Conservation (phyloP, 108 stramenopile genomes). For the Fragilariopsis cylindrus region DNA sequence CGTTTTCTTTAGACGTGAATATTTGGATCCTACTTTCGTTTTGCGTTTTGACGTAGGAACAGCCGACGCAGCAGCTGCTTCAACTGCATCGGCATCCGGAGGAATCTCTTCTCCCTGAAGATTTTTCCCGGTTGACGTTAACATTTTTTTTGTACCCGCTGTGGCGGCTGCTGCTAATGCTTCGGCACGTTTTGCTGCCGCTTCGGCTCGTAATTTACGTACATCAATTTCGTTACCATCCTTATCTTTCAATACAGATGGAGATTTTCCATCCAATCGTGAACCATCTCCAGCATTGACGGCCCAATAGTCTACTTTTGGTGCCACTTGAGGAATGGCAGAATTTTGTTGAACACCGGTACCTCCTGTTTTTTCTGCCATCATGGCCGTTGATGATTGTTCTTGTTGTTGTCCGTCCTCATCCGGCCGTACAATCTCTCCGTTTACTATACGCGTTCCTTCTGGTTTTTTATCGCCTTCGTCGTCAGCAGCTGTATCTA, state of each 20-base stretch:
- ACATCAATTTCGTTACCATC: conserved; percentile 79
- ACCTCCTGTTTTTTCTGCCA: conserved; percentile 72
- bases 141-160: conserved; percentile 29
- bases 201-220: conserved; percentile 72
- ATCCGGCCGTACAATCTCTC: conserved; percentile 73
- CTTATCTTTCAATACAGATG: conserved; percentile 69
- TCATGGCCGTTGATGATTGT: conserved; percentile 29
- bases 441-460: conserved; percentile 76
- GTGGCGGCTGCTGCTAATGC: conserved; percentile 45
- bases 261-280: conserved; percentile 79
- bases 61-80: conserved; percentile 8
- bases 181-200: conserved; percentile 65
- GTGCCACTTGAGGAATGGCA: conserved; percentile 72
- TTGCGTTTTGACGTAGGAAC: conserved; percentile 65
- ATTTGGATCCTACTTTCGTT: conserved; percentile 73
- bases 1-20: conserved; percentile 64
- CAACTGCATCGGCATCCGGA: conserved; percentile 26
- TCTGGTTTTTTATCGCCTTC: conserved; percentile 33
- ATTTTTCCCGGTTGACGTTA: conserved; percentile 42
- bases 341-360: conserved; percentile 89
- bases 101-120: conserved; percentile 47
- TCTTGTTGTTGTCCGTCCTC: conserved; percentile 29
- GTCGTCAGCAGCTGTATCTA: conserved; percentile 14
- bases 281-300: conserved; percentile 78
- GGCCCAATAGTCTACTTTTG: conserved; percentile 87